Base-by-base conservation (phyloP, 768 basidiomycete species). In the Piloderma croceum region DNA sequence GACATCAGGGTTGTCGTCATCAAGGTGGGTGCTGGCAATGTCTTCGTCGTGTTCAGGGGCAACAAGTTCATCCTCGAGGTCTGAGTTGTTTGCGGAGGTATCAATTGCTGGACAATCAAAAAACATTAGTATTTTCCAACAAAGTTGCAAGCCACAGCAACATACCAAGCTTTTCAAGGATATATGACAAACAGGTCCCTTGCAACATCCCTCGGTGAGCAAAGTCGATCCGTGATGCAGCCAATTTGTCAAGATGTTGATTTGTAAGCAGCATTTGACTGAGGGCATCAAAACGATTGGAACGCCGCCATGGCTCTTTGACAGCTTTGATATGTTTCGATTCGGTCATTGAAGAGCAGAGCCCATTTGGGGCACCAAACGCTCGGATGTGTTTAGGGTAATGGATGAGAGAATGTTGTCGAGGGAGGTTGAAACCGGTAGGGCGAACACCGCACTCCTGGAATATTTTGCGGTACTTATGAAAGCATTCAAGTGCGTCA, bases 371-470 rank as follows among this genome's bases (percentile, higher is more conserved):
- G 0, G 54, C 41, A 2, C 47, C 54, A 43, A 47, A 56, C 6
- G 39, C 19, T 11, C 24, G 18, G 39, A 57, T 58, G 4, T 29
- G 12, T 7, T 7, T 11, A 2, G 34, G 5, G 25, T 57, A 58
- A 21, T 57, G 56, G 4, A 35, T 4, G 4, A 57, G 39, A 6
- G 53, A 25, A 36, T 55, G 56, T 19, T 58, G 57, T 0, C 49
- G 38, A 17, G 59, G 59, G 3, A 60, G 44, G 4, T 27, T 19
- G 31, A 45, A 44, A 3, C 18, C 45, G 6, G 20, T 43, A 1
- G 39, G 21, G 7, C 36, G 31, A n/a, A 45, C 25, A 3, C 44
- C 20, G 4, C 4, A 13, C 7, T 25, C 32, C 13, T 38, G 37
- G 23, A 46, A 46, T 12, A 45, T 31, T 23, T 36, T 32, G 3